Evolutionary conservation across 208 protist genomes (phyloP).

Genomic region (Wallacemonas sp.): DNA sequence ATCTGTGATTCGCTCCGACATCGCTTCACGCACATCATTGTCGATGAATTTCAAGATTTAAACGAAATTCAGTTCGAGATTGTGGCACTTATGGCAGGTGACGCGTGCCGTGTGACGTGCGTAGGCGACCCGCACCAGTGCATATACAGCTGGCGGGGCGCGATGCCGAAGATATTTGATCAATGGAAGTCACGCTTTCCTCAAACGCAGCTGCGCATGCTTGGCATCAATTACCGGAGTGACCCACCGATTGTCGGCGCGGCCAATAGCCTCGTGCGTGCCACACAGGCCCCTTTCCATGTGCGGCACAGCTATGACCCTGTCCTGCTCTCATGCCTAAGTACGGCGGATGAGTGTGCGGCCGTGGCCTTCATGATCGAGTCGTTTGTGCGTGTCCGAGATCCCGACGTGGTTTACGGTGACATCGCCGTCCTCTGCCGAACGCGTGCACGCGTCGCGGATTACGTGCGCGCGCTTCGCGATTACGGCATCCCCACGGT

Average conservation of each 20-base stretch:
- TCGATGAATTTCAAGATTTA: constrained; percentile 91
- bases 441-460: constrained; percentile 42
- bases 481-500: constrained; percentile 45
- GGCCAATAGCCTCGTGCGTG: constrained; percentile 50
- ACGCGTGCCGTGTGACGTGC: constrained; percentile 80
- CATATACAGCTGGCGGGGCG: constrained; percentile 89
- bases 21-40: constrained; percentile 80
- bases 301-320: constrained; percentile 26
- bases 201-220: constrained; percentile 30
- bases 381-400: constrained; percentile 36
- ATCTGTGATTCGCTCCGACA: constrained; percentile 33
- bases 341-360: constrained; percentile 32
- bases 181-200: constrained; percentile 79
- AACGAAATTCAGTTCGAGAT: constrained; percentile 88
- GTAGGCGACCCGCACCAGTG: constrained; percentile 89
- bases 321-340: constrained; percentile 34
- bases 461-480: constrained; percentile 33
- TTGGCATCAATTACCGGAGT: constrained; percentile 87
- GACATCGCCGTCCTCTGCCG: constrained; percentile 86
- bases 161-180: constrained; percentile 59
- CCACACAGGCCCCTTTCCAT: constrained; percentile 42
- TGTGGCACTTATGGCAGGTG: constrained; percentile 72
- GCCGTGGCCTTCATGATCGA: constrained; percentile 48
- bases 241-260: constrained; percentile 60
- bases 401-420: constrained; percentile 34